Evolutionary conservation across 257 asterid species (phyloP), one percentile per base, ranked within the genome.

Genomic region (Plantago ovata): DNA sequence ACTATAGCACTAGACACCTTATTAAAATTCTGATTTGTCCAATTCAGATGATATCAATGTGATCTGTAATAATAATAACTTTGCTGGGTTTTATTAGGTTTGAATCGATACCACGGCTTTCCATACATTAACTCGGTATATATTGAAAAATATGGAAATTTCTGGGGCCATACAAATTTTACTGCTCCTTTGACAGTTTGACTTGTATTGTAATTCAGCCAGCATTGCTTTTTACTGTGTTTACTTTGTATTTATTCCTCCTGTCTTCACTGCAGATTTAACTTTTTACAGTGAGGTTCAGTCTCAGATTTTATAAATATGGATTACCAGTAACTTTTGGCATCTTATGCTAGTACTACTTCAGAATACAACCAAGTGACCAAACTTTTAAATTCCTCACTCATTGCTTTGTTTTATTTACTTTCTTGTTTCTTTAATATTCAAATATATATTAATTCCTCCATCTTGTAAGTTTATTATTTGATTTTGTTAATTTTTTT

Each of bases 181-280:
- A 73, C 79, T 71, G 81, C 59, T 47, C 6, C 33, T 28, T 8
- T 28, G 36, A 0, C 7, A 8, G 24, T 63, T 75, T 77, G 85
- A 75, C 81, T 59, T 43, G 28, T 64, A 65, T 3, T 72, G 70
- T 56, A 56, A 68, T 48, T 62, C 40, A 66, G 81, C 3, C 7
- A 3, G 7, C 69, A 48, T 53, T 21, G 43, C 4, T 39, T 59
- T 65, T 74, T 52, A 72, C 82, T 68, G 73, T 70, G 32, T 19
- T 15, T 41, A 20, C 0, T n/a, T 20, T 45, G 56, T 44, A 45
- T 63, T 49, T 59, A 59, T 49, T 58, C 45, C 21, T 54, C 53
- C 38, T 56, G 62, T 59, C 64, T 8, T 3, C 16, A 33, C 13
- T n/a, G 7, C 59, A 28, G 38, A 13, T 47, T 15, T 64, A 13